phyloP scores from a whole-genome alignment of 163 green algal genomes.

The Scenedesmus sp. region DNA sequence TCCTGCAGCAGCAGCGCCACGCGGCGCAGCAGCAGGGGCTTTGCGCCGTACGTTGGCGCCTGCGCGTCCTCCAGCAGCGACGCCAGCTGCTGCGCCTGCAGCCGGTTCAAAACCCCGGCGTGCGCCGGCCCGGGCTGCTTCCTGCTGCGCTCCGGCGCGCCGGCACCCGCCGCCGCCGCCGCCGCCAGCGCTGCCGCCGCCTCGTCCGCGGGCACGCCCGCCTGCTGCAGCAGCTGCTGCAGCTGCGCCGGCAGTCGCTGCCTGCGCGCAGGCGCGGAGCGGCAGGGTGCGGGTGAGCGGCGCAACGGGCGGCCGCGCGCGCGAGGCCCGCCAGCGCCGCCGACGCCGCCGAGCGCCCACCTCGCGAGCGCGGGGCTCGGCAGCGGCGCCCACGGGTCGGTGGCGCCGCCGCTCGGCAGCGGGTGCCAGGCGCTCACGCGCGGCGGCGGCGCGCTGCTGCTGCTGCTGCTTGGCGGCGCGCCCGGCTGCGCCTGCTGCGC shows the following conservation, averaged over 20 bases:
- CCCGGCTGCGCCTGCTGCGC: no score
- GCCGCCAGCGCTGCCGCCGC: constrained; percentile 11
- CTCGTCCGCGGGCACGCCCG: not conserved
- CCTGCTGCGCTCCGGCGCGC: not conserved
- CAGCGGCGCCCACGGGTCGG: constrained; percentile 32
- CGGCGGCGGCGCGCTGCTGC: not conserved
- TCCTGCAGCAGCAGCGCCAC: constrained; percentile 40
- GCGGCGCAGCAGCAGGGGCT: constrained; percentile 18
- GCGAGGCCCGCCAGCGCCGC: no score
- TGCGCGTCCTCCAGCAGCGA: constrained; percentile 19
- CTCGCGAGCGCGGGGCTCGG: no score
- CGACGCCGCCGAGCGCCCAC: no score
- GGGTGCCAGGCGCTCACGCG: not conserved
- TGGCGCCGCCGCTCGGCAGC: not conserved
- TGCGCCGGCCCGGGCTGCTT: not conserved
- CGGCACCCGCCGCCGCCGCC: not conserved
- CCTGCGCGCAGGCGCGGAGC: not conserved
- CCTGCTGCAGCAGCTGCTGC: constrained; percentile 28
- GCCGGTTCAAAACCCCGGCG: not conserved
- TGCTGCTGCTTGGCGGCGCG: not conserved
- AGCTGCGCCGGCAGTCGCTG: not conserved
- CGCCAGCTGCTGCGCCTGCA: constrained; percentile 13
- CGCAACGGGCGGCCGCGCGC: no score
- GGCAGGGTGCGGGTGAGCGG: not conserved
- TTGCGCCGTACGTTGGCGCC: constrained; percentile 32